Evolutionary conservation across 129 eudicot genomes (phyloP), one percentile per base, ranked within the genome.

Genomic region (Oenanthe sinensis): DNA sequence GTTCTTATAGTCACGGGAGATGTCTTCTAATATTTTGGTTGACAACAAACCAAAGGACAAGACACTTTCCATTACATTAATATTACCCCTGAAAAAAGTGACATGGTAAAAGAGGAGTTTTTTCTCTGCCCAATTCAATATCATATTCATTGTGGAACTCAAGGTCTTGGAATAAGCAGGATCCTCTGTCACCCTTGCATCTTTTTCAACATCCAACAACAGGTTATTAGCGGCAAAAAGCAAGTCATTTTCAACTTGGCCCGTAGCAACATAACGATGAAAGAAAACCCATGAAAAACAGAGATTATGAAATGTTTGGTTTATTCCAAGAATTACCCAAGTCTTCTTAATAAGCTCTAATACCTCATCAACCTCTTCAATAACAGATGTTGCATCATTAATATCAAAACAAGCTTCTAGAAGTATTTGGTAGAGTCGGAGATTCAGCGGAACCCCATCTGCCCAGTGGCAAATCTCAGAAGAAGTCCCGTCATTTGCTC

Each of bases 101-200:
- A 90, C 97, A 62, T 96, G 99, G 83, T 96, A 96, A 1, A 97
- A 97, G 79, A 90, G 90, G 26, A 96, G 89, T 50, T 97, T 85
- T n/a, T 89, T 87, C 88, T 96, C 99, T 20, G 93, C 92, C 97
- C 99, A 96, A 78, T 97, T 92, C 90, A 96, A 78, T 75, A 96
- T 92, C 30, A 90, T 85, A 78, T 90, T 96, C 85, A 92, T 80
- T 13, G 96, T 87, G 67, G 93, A 88, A 88, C 84, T 92, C 88
- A 96, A 79, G 42, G 90, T 80, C 81, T 89, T 96, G 50, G 92
- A 84, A 50, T 90, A 96, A 7, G 82, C 81, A 4, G 97, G 88
- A 86, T 96, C 97, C 80, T 92, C 89, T 8, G 89, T 89, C 46
- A 89, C 65, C 82, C 92, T 96, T 45, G 93, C 99, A 86, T 96